Base-by-base conservation (phyloP, 2,329 filamentous ascomycete genomes). In the Catunica adiposa region DNA sequence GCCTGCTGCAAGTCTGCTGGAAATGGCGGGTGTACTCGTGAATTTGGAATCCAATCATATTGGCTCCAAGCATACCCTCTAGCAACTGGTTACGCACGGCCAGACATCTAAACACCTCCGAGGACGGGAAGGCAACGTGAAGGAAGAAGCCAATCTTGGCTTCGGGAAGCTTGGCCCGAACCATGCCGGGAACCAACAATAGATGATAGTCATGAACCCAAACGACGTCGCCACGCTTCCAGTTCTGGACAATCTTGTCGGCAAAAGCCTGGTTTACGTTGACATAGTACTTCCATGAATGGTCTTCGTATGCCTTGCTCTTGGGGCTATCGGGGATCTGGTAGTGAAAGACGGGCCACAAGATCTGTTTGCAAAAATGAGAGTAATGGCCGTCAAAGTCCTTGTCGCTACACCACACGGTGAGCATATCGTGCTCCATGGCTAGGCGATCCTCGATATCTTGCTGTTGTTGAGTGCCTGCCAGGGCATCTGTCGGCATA, bases 321-420 rank as follows among this genome's bases (percentile, higher is more conserved):
- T 95, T 95, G 25, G 90, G 90, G 65, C 94, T 94, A 66, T 97
- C 92, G 0, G 90, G 92, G 58, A 97, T 94, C 68, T 96, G 89
- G 67, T 97, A 97, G 69, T 97, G 89, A 68, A 97, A 94, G 59
- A 96, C 89, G 1, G 90, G 90, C 90, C 90, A 97, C 5, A 97
- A 75, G 56, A 97, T 95, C 65, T 90, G 88, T 72, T 97, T 97
- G 81, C 89, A 96, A 66, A 92, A 97, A 69, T 96, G 89, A 11
- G 84, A 80, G 65, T 97, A 97, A 69, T 95, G 89, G 1, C 89
- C 89, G 64, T 96, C 85, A 65, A 96, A 89, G 68, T 97, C 89
- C 65, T 84, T 88, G 70, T 97, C 90, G 59, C 81, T 85, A 67
- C 86, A 84, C 66, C 84, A 94, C 34, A 96, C 89, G 1, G 85